phyloP scores from a whole-genome alignment of 352 stramenopile genomes.

The Albugo laibachii region DNA sequence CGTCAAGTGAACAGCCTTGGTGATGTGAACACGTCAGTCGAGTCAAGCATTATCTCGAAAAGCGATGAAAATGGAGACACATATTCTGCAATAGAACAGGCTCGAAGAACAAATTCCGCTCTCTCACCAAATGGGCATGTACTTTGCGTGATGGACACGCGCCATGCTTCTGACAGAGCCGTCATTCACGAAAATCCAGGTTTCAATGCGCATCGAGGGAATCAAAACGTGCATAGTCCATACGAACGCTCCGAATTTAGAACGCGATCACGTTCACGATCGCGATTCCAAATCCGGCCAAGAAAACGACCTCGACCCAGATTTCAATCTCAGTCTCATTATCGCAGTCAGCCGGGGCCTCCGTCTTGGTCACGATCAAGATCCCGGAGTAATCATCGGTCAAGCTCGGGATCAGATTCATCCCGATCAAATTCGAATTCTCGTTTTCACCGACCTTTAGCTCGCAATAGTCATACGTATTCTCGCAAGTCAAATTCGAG shows the following conservation, averaged over 20 bases:
- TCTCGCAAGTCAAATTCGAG: no score
- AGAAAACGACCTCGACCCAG: background rate
- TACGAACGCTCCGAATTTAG: slow-evolving; percentile 7
- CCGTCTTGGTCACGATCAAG: slow-evolving; percentile 6
- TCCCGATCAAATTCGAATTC: slow-evolving; percentile 5
- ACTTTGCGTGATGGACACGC: background rate
- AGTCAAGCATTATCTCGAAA: slow-evolving; percentile 4
- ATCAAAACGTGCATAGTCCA: no score
- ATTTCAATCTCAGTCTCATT: background rate
- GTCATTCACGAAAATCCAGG: background rate
- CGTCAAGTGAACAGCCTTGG: background rate
- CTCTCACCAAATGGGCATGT: background rate
- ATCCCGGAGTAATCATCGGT: slow-evolving; percentile 17
- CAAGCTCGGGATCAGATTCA: slow-evolving; percentile 13
- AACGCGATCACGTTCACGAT: slow-evolving; percentile 15
- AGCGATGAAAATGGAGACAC: slow-evolving; percentile 8
- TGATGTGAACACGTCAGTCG: background rate
- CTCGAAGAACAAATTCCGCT: background rate
- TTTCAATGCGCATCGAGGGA: no score
- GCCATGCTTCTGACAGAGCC: background rate
- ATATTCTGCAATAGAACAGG: background rate
- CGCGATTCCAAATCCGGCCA: background rate
- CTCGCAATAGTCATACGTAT: slow-evolving; percentile 1
- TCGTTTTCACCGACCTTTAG: slow-evolving; percentile 5
- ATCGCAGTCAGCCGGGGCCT: slow-evolving; percentile 4